Base-by-base conservation (phyloP, 2,329 filamentous ascomycete species). In the Venturia asperata region DNA sequence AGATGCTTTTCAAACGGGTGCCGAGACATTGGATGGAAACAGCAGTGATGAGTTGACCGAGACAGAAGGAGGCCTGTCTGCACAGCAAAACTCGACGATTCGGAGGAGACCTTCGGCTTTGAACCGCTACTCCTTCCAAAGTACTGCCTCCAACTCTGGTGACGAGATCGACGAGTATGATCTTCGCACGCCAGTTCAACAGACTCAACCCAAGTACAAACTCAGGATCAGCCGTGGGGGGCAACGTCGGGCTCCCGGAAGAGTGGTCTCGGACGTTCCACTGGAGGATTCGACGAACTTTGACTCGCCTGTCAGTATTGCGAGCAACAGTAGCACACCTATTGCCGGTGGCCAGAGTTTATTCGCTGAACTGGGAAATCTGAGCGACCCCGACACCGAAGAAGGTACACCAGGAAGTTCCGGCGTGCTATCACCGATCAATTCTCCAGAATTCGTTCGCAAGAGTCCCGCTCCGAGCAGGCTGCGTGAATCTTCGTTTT, bases 1-100 rank as follows among this genome's bases (percentile, higher is more conserved):
- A 13, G 93, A 97, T 70, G 91, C 91, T 68, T 97, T 97, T 84
- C 90, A 96, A 74, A 97, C 93, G 4, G 92, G 90, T n/a, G 85
- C 87, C 19, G 94, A 97, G 73, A 86, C 81, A 67, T 77, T 87
- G 68, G 81, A 80, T 64, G 82, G 82, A 70, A 89, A 91, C 19
- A 92, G 87, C 72, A 89, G 86, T 65, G 91, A 91, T 67, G 89
- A 92, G 69, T 80, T 89, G 61, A 96, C 92, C 0, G 93, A 96
- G 77, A 97, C 92, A 0, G 93, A 97, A 74, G 83, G 81, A 64
- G 71, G 70, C 15, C 64, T 13, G 15, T 66, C 65, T n/a, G 30
- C 13, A 21, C n/a, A 39, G 34, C 19, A 65, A 52, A 34, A n/a
- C 17, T 30, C 55, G 39, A 63, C 62, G 11, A 47, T 62, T 6